Evolutionary conservation across 2,329 filamentous ascomycete species (phyloP), one percentile per base, ranked within the genome.

Genomic region (Ilyonectria sp.): DNA sequence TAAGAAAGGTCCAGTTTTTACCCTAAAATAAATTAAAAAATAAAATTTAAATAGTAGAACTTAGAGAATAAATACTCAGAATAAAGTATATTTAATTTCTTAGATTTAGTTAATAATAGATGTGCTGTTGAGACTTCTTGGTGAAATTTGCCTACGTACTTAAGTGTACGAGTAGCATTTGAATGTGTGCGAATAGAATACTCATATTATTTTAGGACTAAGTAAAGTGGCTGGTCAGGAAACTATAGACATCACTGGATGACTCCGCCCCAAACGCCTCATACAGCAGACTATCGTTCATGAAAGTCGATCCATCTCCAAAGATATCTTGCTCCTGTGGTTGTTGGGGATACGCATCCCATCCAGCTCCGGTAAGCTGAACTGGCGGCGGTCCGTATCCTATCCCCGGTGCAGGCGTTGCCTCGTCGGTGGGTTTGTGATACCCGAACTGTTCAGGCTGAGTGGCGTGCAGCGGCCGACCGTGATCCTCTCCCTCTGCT

Each of bases 181-280:
- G 21, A 21, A 21, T 21, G 21, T 21, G 21, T 21, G 21, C 21
- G 21, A 21, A 21, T 21, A 21, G 21, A 21, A 21, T 21, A 21
- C 21, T 21, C 21, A 21, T 21, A 21, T 21, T 21, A 21, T 23
- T 23, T 23, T 23, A 23, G 23, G 23, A 23, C 23, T 57, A 65
- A 1, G 58, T 57, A 29, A 69, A 64, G 10, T 67, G 63, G 19
- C 59, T 69, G 1, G 63, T 58, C 19, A 67, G 44, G 44, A 67
- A 67, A 29, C 63, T 69, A 46, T 67, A 69, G 3, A 63, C 63
- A 35, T 69, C 63, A 13, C 67, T 69, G 7, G 63, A 69, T 15
- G 62, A 58, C 15, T 57, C 64, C 17, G 52, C 60, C 17, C 75
- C 76, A 61, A 78, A 79, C 1, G 73, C 77, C 62, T 79, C 75